phyloP scores from a whole-genome alignment of 2,329 filamentous ascomycete genomes.

The Truncatella angustata region DNA sequence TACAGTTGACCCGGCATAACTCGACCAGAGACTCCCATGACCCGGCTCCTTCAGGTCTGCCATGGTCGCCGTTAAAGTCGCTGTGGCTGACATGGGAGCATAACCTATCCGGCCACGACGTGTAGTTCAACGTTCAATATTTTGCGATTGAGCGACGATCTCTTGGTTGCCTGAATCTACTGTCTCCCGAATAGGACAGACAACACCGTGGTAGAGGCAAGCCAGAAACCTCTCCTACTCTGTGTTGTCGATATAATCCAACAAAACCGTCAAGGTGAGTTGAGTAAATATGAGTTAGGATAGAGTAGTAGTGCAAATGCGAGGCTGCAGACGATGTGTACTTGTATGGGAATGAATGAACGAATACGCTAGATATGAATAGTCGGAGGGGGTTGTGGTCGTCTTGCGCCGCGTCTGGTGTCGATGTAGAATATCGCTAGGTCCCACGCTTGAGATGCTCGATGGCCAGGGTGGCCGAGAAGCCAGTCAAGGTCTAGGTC shows the following conservation, averaged over 20 bases:
- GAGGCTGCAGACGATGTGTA: slow-evolving; percentile 33
- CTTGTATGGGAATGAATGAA: slow-evolving; percentile 31
- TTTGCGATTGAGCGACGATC: not conserved
- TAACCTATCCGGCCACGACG: slow-evolving; percentile 28
- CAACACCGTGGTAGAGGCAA: not conserved
- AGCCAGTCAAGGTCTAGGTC: slow-evolving; percentile 22
- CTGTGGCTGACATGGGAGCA: slow-evolving; percentile 61
- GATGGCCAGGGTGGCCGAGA: slow-evolving; percentile 20
- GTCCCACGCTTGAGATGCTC: slow-evolving; percentile 23
- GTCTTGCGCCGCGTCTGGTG: not conserved
- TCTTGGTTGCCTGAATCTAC: not conserved
- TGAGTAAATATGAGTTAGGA: slow-evolving; percentile 14
- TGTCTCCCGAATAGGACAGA: not conserved
- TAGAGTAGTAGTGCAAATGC: slow-evolving; percentile 29
- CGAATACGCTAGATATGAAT: slow-evolving; percentile 31
- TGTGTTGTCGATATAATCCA: slow-evolving; percentile 3
- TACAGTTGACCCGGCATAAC: slow-evolving; percentile 51
- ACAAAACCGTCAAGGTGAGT: slow-evolving; percentile 6
- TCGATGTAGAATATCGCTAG: slow-evolving; percentile 25
- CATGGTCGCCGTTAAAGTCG: slow-evolving; percentile 61
- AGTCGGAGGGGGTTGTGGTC: slow-evolving; percentile 26
- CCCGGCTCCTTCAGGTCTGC: slow-evolving; percentile 62
- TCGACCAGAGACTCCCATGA: slow-evolving; percentile 58
- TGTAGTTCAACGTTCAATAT: not conserved
- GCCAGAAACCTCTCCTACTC: not conserved